phyloP scores from a whole-genome alignment of 257 asterid species.

The Solanum paucissectum region DNA sequence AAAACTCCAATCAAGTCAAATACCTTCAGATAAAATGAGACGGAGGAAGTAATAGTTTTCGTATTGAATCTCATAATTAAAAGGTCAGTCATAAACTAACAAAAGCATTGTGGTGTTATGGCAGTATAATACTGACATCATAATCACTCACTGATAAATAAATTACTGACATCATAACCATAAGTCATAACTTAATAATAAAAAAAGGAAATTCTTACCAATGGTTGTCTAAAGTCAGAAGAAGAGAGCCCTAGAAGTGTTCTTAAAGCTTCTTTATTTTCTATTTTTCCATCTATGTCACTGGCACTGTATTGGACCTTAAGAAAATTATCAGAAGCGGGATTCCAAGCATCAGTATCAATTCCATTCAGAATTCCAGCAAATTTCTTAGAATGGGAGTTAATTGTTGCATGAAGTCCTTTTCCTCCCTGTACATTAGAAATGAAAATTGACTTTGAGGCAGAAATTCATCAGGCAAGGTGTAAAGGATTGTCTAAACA shows the following conservation, averaged over 20 bases:
- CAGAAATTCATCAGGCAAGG: background rate
- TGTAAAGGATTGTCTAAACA: background rate
- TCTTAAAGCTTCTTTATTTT: constrained; percentile 77
- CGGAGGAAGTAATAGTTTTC: background rate
- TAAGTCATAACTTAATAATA: background rate
- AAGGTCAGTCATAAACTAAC: background rate
- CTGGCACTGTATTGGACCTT: constrained; percentile 63
- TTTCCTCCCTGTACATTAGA: constrained; percentile 64
- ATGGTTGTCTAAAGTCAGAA: constrained; percentile 44
- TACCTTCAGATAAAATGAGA: background rate
- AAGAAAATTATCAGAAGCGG: constrained; percentile 68
- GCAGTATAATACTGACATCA: background rate
- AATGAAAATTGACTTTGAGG: background rate
- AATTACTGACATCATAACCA: background rate
- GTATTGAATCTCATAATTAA: background rate
- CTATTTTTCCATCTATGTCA: constrained; percentile 66
- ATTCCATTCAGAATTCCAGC: constrained; percentile 92
- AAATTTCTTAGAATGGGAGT: constrained; percentile 68
- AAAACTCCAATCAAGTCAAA: background rate
- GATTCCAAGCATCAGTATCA: constrained; percentile 92
- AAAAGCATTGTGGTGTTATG: background rate
- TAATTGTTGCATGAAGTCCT: constrained; percentile 69
- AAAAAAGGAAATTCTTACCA: constrained; percentile 37
- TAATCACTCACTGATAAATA: background rate
- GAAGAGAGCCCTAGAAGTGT: constrained; percentile 58